Evolutionary conservation across 257 asterid genomes (phyloP), one percentile per base, ranked within the genome.

Genomic region (Fraxinus excelsior): DNA sequence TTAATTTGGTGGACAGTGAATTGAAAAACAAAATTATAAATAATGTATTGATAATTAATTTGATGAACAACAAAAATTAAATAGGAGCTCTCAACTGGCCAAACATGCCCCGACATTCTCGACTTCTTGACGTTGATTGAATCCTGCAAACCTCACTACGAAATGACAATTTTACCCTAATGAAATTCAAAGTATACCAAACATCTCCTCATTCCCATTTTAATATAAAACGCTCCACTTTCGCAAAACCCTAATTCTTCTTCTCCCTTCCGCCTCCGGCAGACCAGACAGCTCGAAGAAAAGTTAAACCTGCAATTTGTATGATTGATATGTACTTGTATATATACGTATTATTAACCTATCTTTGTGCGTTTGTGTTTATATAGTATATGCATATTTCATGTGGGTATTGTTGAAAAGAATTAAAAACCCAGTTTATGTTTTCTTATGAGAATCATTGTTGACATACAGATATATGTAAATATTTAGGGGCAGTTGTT

Each of bases 241-340:
- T 5, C 31, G 13, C 23, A 60, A 71, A 80, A 80, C 86, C 86
- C 86, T 83, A 83, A 58, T 35, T 62, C 60, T 14, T 5, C 18
- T 73, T 19, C 28, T 70, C 58, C 16, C 53, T 74, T 75, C 78
- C 37, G 84, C 78, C 74, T 76, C 75, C 68, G 26, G 23, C 10
- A 51, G 72, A 67, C 0, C 18, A 42, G 18, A 42, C 51, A 12
- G 51, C 16, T 28, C 80, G 25, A 51, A 78, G 75, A 42, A 29
- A 68, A 0, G 78, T 67, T 70, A 12, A 34, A 51, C 23, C 49
- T 28, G 26, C 31, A 0, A 6, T 56, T 74, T 51, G 4, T 4
- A 51, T 0, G 60, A 51, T 18, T 51, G 51, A 42, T 51, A 51
- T 0, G 23, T 42, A 42, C 51, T 42, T 12, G 5, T 42, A 42